Conservation (phyloP, 345 rosid species). For the Gynandropsis gynandra region DNA sequence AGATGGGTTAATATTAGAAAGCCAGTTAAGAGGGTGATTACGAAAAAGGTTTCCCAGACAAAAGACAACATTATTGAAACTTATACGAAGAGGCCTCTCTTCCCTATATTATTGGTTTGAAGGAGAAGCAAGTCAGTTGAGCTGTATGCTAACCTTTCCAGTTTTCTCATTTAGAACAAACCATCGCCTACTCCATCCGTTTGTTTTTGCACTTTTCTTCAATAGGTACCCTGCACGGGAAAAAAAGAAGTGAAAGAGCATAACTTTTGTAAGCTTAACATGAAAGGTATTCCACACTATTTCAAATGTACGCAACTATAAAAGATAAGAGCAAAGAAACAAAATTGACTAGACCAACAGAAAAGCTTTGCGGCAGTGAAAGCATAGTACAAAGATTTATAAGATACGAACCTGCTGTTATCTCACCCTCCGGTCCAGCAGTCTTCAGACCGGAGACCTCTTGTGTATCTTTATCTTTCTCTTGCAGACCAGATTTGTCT, state of each 20-base stretch:
- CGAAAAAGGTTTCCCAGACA: neutral
- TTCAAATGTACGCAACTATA: constrained; percentile 1
- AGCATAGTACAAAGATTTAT: neutral
- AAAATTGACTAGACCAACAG: neutral
- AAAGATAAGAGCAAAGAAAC: neutral
- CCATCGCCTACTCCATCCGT: constrained; percentile 92
- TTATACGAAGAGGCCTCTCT: constrained; percentile 8
- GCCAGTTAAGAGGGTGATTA: constrained; percentile 4
- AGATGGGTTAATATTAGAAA: constrained; percentile 12
- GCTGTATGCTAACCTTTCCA: constrained; percentile 60
- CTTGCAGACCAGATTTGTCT: constrained; percentile 44
- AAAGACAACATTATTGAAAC: neutral
- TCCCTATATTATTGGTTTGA: constrained; percentile 8
- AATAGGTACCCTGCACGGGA: constrained; percentile 57
- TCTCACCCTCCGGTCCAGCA: constrained; percentile 75
- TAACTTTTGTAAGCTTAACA: constrained; percentile 3
- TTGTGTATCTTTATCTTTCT: constrained; percentile 60
- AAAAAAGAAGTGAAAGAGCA: neutral
- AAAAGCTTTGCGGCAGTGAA: too few species aligned
- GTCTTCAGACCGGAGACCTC: constrained; percentile 67
- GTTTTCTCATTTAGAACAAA: constrained; percentile 88
- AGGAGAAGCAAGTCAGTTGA: neutral
- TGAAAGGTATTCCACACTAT: constrained; percentile 3
- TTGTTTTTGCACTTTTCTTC: constrained; percentile 86
- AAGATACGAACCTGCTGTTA: constrained; percentile 70